These are phyloP conservation scores for Chlorella variabilis DNA, from an alignment of 163 green algal genomes.

Conservation along the genomic window DNA sequence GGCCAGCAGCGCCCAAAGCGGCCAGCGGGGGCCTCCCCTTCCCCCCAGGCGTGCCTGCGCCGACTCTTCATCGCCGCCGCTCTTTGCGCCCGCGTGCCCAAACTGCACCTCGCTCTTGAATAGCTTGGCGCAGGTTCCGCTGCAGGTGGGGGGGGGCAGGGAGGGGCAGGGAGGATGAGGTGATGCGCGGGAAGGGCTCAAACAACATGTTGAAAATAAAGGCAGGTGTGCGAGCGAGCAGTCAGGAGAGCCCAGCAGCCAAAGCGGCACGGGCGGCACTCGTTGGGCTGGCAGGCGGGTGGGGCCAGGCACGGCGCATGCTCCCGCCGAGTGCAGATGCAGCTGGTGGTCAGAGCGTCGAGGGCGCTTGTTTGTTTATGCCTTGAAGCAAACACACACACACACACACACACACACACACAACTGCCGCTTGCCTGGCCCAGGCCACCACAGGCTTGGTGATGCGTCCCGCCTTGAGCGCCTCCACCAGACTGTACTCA, in stretches of 20 bases:
- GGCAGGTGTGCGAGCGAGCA: no score
- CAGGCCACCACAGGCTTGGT: conserved; percentile 96
- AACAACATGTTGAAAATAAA: background rate
- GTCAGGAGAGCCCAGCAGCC: no score
- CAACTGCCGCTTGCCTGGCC: conserved; percentile 60
- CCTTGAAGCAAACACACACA: no score
- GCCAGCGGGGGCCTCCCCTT: no score
- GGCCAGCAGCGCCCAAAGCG: no score
- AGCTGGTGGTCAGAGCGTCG: no score
- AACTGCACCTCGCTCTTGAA: conserved; percentile 98
- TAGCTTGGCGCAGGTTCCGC: conserved; percentile 92
- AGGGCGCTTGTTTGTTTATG: no score
- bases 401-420: background rate
- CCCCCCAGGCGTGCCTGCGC: conserved; percentile 14
- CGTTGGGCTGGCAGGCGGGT: no score
- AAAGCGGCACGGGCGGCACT: no score
- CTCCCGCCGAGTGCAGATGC: no score
- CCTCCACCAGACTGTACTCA: conserved; percentile 89
- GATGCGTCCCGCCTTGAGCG: conserved; percentile 63
- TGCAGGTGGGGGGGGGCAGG: conserved; percentile 19
- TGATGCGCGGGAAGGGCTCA: no score
- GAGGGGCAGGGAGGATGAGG: background rate
- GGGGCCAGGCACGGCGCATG: no score
- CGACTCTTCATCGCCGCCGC: conserved; percentile 67
- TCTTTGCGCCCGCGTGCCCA: conserved; percentile 90